Conservation (phyloP, 805 yeast genomes). For the Clavispora vitiphila region DNA sequence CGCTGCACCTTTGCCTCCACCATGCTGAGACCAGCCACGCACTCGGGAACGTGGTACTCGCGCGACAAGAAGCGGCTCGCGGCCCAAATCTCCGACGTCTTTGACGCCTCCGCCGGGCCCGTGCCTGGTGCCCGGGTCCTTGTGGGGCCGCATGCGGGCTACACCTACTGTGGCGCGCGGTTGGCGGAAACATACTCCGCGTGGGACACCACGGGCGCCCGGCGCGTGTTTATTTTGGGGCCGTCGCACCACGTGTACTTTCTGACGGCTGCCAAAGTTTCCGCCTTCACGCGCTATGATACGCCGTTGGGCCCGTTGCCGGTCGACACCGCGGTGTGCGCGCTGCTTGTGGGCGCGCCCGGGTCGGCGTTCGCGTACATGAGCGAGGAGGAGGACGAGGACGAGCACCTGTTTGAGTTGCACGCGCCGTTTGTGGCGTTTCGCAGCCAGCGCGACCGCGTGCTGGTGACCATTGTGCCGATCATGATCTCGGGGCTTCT, state of each 20-base stretch:
- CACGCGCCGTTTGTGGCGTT: constrained; percentile 74
- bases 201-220: constrained; percentile 54
- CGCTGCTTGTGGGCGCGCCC: constrained; percentile 25
- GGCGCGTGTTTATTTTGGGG: constrained; percentile 76
- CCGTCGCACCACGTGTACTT: constrained; percentile 92
- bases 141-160: constrained; percentile 78
- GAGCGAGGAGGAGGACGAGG: constrained; percentile 60
- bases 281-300: constrained; percentile 50
- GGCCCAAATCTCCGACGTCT: constrained; percentile 45
- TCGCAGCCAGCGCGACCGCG: constrained; percentile 31
- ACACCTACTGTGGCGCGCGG: constrained; percentile 70
- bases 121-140: constrained; percentile 34
- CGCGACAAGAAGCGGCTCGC: constrained; percentile 39
- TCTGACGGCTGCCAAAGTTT: constrained; percentile 50
- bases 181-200: constrained; percentile 72
- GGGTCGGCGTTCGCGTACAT: constrained; percentile 47
- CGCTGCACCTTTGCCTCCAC: no score
- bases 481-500: constrained; percentile 69
- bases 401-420: constrained; percentile 94
- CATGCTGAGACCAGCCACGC: constrained; percentile 62
- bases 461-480: constrained; percentile 60
- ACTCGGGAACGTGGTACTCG: constrained; percentile 89
- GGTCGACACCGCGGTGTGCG: constrained; percentile 52
- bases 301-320: constrained; percentile 80
- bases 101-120: constrained; percentile 32